Base-by-base conservation (phyloP, 331 rosid species). In the Malus hybrid region DNA sequence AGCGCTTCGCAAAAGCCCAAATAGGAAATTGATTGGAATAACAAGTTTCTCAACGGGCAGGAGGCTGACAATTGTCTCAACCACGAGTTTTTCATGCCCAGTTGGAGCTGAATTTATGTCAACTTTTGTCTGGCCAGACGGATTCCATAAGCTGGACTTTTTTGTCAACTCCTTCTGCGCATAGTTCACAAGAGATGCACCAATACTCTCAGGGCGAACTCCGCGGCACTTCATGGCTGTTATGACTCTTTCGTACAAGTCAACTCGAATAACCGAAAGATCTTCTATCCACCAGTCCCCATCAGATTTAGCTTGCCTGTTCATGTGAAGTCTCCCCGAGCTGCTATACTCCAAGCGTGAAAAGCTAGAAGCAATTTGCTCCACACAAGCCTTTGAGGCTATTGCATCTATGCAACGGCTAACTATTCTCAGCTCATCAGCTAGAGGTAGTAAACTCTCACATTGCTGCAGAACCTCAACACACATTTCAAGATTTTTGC, bases 281-380 rank as follows among this genome's bases (percentile, higher is more conserved):
- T 95, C 99, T 81, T 95, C 99, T 48, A 95, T 89, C 99, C 99
- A 95, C 99, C 99, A 95, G 73, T 95, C 99, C 69, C 89, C 90
- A 31, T 90, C 98, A 77, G 90, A 82, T 80, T 92, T 95, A 46
- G 97, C 85, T 68, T 92, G 97, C 82, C 85, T 85, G 80, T 93
- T 92, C 99, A 95, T 95, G 71, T 95, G 97, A 56, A 95, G 81
- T 82, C 98, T 88, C 62, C 99, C 99, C 31, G 99, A 95, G 80
- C 93, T 90, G 93, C 99, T 95, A 65, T 95, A 95, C 89, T 95
- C 99, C 55, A 95, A 87, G 54, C 99, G 78, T 14, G 99, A 95
- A 83, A 95, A 95, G 79, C 99, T 95, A 3, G 98, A 95, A 77
- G 99, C 98, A 73, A 95, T 95, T 81, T 95, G 99, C 80, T 95